phyloP scores from a whole-genome alignment of 139 green algal species.

The Eudorina sp. region DNA sequence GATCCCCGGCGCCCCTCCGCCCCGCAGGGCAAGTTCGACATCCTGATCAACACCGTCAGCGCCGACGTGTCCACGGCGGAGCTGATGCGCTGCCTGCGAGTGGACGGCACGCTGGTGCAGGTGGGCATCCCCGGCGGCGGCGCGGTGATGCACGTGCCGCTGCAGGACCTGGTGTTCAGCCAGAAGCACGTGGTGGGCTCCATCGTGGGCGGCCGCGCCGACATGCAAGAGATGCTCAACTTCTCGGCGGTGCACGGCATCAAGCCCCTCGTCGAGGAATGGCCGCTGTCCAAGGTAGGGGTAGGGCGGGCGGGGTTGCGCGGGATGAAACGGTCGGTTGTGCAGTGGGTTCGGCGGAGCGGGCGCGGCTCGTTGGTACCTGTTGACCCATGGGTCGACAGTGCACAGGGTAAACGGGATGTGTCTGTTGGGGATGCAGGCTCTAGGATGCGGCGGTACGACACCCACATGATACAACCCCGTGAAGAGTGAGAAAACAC shows the following conservation, averaged over 20 bases:
- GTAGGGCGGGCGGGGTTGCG: too few relatives aligned
- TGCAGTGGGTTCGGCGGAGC: too few relatives aligned
- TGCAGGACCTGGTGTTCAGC: slow-evolving; percentile 56
- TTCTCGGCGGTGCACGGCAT: slow-evolving; percentile 35
- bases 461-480: too few relatives aligned
- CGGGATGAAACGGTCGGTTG: too few relatives aligned
- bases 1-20: too few relatives aligned
- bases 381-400: too few relatives aligned
- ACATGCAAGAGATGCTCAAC: slow-evolving; percentile 52
- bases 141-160: slow-evolving; percentile 41
- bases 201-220: slow-evolving; percentile 40
- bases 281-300: slow-evolving; percentile 46
- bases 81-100: slow-evolving; percentile 47
- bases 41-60: slow-evolving; percentile 52
- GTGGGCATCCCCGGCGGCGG: slow-evolving; percentile 56
- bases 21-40: slow-evolving; percentile 46
- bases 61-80: slow-evolving; percentile 13
- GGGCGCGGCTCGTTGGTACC: too few relatives aligned
- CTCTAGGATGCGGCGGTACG: too few relatives aligned
- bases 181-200: slow-evolving; percentile 36
- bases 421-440: too few relatives aligned
- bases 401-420: too few relatives aligned
- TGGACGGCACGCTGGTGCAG: slow-evolving; percentile 55
- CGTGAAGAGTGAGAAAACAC: too few relatives aligned
- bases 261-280: slow-evolving; percentile 29